Evolutionary conservation across 352 stramenopile genomes (phyloP), one percentile per base, ranked within the genome.

Genomic region (Saprolegnia diclina): DNA sequence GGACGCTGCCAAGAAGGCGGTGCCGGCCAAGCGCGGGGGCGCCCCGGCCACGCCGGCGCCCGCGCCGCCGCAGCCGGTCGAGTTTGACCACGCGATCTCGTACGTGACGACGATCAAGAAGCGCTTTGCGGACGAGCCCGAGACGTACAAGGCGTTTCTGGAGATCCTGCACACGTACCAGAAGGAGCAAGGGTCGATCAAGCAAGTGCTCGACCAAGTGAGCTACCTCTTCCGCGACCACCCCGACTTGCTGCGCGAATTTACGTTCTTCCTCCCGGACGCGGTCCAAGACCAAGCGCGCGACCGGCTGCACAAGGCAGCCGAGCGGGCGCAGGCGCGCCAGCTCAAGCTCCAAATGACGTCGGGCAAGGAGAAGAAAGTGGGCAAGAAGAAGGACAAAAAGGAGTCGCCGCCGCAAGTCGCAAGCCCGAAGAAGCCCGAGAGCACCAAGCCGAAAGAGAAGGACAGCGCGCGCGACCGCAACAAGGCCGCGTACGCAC

Each of bases 141-240:
- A 99, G 74, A 99, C 95, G 16, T 99, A 99, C 82, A 98, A 98
- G 73, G 81, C 98, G 66, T 99, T 99, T 77, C 78, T 99, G 24
- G 96, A 99, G 66, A 99, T 99, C 73, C 74, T 99, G 57, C 97
- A 99, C 80, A 99, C 96, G 19, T 99, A 99, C 77, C 97, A 99
- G 79, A 99, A 99, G 73, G 96, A 99, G 78, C 96, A 99, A 75
- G 88, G 96, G 14, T 97, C 91, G 10, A 99, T 99, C 67, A 98
- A 98, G 62, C 93, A 99, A 56, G 84, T 95, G 38, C 72, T 99
- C 16, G 96, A 99, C 76, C 96, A 99, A 85, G 97, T 99, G 0
- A 99, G 97, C 5, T 81, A 97, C 24, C 80, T 99, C 22, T 99
- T 99, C 84, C 92, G 95, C 0, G 97, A 99, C 74, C 97, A 99